Evolutionary conservation across 306 rosid species (phyloP).

Genomic region (Biancaea sappan): DNA sequence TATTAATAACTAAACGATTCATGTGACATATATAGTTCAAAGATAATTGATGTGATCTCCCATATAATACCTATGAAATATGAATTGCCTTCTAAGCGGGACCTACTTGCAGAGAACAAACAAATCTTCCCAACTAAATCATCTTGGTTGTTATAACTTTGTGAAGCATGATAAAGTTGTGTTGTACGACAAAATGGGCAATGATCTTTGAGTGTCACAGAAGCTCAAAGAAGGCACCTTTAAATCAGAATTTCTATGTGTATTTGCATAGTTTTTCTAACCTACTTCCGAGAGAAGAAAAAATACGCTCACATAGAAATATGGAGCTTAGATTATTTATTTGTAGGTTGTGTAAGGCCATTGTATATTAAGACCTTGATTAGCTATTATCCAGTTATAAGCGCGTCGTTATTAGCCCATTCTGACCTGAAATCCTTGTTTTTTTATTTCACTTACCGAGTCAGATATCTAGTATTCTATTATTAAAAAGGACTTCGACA

Average conservation of each 20-base stretch:
- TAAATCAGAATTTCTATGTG: background rate
- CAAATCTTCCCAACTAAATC: background rate
- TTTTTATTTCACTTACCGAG: background rate
- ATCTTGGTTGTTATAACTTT: slow-evolving; percentile 6
- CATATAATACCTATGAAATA: background rate
- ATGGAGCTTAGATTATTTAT: background rate
- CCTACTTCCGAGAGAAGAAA: too few relatives aligned
- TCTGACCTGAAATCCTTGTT: background rate
- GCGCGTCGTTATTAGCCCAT: slow-evolving; percentile 31
- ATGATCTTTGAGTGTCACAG: background rate
- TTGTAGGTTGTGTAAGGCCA: background rate
- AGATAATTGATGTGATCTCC: background rate
- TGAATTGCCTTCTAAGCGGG: background rate
- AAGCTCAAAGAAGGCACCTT: background rate
- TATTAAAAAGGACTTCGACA: background rate
- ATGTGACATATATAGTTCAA: background rate
- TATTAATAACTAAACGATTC: background rate
- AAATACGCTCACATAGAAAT: too few relatives aligned
- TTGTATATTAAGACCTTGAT: background rate
- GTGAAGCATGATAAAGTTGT: background rate
- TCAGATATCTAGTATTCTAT: background rate
- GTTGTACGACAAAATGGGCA: background rate
- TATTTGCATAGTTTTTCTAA: background rate
- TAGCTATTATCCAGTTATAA: slow-evolving; percentile 12
- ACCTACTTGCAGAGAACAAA: background rate